Evolutionary conservation across 2,329 filamentous ascomycete genomes (phyloP).

Genomic region (Botrytis tulipae): DNA sequence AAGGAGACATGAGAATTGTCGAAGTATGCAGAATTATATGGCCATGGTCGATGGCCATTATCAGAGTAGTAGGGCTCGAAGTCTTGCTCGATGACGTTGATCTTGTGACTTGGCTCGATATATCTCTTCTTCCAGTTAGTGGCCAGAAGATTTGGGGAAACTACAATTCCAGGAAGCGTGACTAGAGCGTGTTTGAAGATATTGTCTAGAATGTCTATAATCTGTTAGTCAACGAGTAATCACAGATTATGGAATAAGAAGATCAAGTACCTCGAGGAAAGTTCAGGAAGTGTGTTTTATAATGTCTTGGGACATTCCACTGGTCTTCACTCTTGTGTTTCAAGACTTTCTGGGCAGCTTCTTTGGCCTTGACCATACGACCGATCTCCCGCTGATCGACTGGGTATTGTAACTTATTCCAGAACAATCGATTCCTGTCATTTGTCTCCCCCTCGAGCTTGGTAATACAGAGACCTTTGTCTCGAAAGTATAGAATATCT

Average conservation of each 20-base stretch:
- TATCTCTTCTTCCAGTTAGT: neutral
- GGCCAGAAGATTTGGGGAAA: neutral
- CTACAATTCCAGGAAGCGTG: fast-evolving
- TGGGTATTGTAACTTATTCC: neutral
- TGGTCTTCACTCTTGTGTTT: neutral
- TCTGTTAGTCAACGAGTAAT: neutral
- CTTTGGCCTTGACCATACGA: too few relatives aligned
- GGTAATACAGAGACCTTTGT: neutral
- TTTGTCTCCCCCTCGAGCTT: neutral
- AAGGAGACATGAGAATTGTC: neutral
- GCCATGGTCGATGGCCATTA: neutral
- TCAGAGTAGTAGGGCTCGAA: neutral
- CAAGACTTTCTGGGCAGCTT: neutral
- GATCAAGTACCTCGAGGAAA: neutral
- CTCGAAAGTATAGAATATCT: neutral
- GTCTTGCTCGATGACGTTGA: fast-evolving
- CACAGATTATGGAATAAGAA: neutral
- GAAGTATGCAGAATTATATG: neutral
- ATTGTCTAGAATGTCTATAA: neutral
- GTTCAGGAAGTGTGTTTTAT: neutral
- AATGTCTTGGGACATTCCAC: neutral
- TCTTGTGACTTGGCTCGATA: neutral
- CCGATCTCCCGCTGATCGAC: neutral
- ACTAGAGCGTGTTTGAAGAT: neutral
- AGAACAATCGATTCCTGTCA: neutral